Conservation (phyloP, 2,329 filamentous ascomycete genomes). For the Alternaria atra region DNA sequence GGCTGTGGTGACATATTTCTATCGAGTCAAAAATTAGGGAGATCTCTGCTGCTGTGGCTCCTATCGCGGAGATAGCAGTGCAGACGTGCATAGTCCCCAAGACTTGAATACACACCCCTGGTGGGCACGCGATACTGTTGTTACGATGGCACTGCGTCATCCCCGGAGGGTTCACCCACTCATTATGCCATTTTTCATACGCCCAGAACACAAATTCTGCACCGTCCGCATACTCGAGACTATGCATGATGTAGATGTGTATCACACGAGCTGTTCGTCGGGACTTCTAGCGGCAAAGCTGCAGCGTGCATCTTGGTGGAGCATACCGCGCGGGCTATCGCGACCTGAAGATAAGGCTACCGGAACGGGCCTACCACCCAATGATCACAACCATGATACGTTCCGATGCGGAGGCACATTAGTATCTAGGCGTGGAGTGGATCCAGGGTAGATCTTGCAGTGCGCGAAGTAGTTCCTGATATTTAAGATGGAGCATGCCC, state of each 20-base stretch:
- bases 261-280: conserved; percentile 13
- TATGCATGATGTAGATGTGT: neutral
- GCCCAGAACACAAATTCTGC: conserved; percentile 12
- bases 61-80: conserved; percentile 25
- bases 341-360: conserved; percentile 33
- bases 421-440: conserved; percentile 7
- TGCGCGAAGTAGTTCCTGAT: conserved; percentile 1
- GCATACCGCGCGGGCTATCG: conserved; percentile 23
- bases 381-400: conserved; percentile 4
- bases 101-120: conserved; percentile 13
- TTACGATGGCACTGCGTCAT: conserved; percentile 26
- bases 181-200: conserved; percentile 9
- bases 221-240: neutral
- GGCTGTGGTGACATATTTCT: conserved; percentile 36
- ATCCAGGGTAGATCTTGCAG: conserved; percentile 9
- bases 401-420: conserved; percentile 14
- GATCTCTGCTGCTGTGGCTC: conserved; percentile 11
- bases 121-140: conserved; percentile 21
- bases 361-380: conserved; percentile 27
- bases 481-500: conserved; percentile 24
- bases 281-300: conserved; percentile 10
- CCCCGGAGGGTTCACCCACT: conserved; percentile 16
- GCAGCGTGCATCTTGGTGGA: conserved; percentile 10
- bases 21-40: conserved; percentile 40
- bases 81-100: conserved; percentile 7